These are phyloP conservation scores for Yamadazyma scolyti DNA, from an alignment of 805 yeast species.

Conservation along the genomic window DNA sequence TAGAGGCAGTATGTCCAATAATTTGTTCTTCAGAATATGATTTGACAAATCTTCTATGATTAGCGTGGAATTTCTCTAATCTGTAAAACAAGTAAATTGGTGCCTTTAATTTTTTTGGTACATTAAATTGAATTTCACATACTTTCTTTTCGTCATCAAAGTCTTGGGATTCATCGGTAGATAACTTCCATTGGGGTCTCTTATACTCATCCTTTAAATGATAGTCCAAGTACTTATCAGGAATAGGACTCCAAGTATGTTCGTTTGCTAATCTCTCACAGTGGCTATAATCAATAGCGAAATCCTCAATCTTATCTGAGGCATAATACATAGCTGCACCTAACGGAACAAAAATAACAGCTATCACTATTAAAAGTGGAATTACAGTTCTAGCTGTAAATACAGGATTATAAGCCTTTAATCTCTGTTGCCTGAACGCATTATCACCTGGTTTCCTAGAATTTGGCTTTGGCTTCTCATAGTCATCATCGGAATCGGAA, in stretches of 20 bases:
- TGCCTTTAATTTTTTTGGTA: conserved; percentile 28
- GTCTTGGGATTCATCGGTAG: conserved; percentile 38
- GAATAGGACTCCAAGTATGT: conserved; percentile 31
- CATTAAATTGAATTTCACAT: conserved; percentile 37
- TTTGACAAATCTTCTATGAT: conserved; percentile 42
- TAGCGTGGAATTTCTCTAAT: conserved; percentile 38
- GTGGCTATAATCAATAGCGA: conserved; percentile 38
- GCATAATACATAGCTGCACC: conserved; percentile 50
- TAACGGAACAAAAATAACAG: conserved; percentile 38
- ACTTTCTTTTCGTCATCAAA: conserved; percentile 50
- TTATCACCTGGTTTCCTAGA: conserved; percentile 63
- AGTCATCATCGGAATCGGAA: conserved; percentile 35
- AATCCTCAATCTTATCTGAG: conserved; percentile 33
- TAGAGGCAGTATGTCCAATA: conserved; percentile 36
- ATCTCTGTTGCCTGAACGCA: conserved; percentile 54
- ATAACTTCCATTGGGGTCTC: conserved; percentile 34
- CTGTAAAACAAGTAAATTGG: conserved; percentile 43
- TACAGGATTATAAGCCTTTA: conserved; percentile 48
- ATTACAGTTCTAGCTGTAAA: conserved; percentile 41
- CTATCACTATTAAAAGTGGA: conserved; percentile 36
- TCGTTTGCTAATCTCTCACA: conserved; percentile 33
- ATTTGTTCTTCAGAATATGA: conserved; percentile 43
- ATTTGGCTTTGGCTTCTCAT: conserved; percentile 39
- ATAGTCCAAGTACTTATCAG: conserved; percentile 36
- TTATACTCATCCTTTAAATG: conserved; percentile 20